phyloP scores from a whole-genome alignment of 2,329 filamentous ascomycete genomes.

The Polychaeton citri region DNA sequence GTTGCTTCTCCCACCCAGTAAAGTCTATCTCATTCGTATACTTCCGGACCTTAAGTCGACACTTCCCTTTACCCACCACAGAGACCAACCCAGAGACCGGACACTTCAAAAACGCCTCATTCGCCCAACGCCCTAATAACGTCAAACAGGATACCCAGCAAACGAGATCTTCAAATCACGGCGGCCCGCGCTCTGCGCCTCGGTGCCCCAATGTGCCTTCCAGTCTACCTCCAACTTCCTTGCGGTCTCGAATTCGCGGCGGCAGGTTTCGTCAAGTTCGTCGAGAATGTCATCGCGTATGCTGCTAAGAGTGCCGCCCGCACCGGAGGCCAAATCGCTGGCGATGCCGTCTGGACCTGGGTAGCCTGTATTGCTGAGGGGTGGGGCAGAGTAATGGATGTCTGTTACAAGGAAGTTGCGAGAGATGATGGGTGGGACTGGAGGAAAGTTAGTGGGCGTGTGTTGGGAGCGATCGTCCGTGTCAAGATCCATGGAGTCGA shows the following conservation, averaged over 20 bases:
- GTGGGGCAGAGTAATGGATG: constrained; percentile 44
- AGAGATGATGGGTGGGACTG: constrained; percentile 44
- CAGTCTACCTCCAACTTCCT: constrained; percentile 53
- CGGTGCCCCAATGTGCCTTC: constrained; percentile 61
- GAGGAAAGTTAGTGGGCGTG: constrained; percentile 32
- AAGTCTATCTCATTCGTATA: too few relatives aligned
- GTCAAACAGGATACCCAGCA: constrained; percentile 35
- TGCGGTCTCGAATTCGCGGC: constrained; percentile 57
- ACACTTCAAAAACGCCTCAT: constrained; percentile 7
- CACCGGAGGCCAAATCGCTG: constrained; percentile 30
- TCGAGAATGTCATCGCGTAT: constrained; percentile 53
- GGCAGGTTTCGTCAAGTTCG: constrained; percentile 56
- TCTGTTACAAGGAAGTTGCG: constrained; percentile 52
- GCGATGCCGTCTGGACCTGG: constrained; percentile 44
- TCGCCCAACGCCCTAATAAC: constrained; percentile 23
- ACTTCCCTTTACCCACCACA: too few relatives aligned
- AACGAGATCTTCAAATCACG: constrained; percentile 35
- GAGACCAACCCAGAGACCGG: not conserved
- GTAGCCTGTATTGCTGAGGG: constrained; percentile 43
- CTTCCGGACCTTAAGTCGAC: too few relatives aligned
- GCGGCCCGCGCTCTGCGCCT: constrained; percentile 42
- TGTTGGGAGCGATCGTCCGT: constrained; percentile 3
- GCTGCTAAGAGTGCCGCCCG: constrained; percentile 43
- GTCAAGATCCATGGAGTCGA: constrained; percentile 7
- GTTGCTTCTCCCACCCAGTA: too few relatives aligned